A percentile compares a stretch with the other conserved stretches of the same genome.
These are phyloP conservation scores for Cenchrus fungigraminus DNA, from an alignment of 176 grass and related monocot genomes.

Conservation along the genomic window DNA sequence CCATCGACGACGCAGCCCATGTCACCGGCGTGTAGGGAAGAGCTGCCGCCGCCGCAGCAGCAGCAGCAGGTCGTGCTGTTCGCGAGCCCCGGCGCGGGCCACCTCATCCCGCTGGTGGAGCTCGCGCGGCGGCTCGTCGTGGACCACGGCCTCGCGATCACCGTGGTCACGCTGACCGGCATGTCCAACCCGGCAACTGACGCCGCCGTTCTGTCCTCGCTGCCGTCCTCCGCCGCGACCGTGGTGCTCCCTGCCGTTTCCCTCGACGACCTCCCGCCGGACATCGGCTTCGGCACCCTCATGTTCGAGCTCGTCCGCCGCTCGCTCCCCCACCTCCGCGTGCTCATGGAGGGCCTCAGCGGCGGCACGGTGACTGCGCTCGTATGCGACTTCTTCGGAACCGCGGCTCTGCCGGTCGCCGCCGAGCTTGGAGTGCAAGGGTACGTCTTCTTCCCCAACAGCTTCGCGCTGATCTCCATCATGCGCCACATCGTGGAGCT, in stretches of 20 bases:
- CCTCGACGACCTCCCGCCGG: constrained; percentile 46
- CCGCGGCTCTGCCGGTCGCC: constrained; percentile 38
- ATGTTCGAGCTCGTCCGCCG: constrained; percentile 37
- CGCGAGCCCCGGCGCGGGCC: constrained; percentile 47
- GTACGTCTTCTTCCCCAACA: constrained; percentile 63
- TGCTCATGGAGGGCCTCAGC: constrained; percentile 12
- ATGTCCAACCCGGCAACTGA: constrained; percentile 21
- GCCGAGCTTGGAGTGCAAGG: constrained; percentile 49
- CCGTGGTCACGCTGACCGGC: constrained; percentile 44
- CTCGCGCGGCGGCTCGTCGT: constrained; percentile 37
- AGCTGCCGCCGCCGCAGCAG: background rate
- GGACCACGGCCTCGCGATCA: constrained; percentile 42
- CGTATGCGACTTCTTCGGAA: constrained; percentile 54
- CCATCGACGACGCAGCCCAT: background rate
- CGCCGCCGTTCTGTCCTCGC: constrained; percentile 33
- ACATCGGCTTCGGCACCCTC: constrained; percentile 22
- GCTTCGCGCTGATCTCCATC: constrained; percentile 33
- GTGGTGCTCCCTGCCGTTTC: constrained; percentile 43
- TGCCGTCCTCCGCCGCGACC: constrained; percentile 28
- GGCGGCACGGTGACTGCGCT: constrained; percentile 6
- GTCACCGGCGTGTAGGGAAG: background rate
- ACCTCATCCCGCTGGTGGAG: constrained; percentile 61
- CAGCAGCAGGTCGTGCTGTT: constrained; percentile 41
- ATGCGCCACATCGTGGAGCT: constrained; percentile 43
- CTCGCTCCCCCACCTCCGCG: constrained; percentile 34